These are phyloP conservation scores for Agaricales sp. DNA, from an alignment of 1,284 basidiomycete species.

Conservation along the genomic window DNA sequence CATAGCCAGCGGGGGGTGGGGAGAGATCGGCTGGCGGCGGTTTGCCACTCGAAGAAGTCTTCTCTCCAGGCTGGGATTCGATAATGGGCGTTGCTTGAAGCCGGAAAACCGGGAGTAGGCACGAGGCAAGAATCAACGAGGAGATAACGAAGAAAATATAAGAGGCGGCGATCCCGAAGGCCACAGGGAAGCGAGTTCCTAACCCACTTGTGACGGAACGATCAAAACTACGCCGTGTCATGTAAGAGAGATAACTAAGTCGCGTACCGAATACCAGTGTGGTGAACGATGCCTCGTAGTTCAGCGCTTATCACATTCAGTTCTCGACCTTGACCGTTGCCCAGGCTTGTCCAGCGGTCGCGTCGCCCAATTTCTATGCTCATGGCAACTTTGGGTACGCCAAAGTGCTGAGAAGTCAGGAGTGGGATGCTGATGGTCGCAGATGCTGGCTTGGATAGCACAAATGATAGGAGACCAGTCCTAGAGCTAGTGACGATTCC, in stretches of 20 bases:
- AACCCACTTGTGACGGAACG: conserved; percentile 37
- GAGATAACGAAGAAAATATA: conserved; percentile 25
- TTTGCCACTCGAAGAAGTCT: not conserved
- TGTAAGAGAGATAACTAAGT: too few species aligned
- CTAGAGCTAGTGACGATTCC: conserved; percentile 43
- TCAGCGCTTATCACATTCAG: conserved; percentile 51
- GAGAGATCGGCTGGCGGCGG: not conserved
- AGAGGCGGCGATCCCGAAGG: conserved; percentile 30
- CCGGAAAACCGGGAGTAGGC: not conserved
- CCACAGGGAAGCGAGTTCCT: conserved; percentile 59
- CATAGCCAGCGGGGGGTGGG: not conserved
- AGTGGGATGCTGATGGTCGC: conserved; percentile 42
- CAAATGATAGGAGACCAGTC: conserved; percentile 28
- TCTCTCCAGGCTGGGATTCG: not conserved
- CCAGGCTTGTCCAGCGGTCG: conserved; percentile 60
- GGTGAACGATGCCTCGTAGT: conserved; percentile 48
- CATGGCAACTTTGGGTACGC: conserved; percentile 38
- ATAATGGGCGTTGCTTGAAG: not conserved
- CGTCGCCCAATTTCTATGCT: conserved; percentile 54
- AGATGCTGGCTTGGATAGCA: conserved; percentile 25
- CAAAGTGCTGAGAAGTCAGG: conserved; percentile 37
- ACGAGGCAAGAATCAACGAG: not conserved
- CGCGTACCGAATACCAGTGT: conserved; percentile 59
- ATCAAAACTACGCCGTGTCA: conserved; percentile 2
- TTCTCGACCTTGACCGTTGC: conserved; percentile 58